A percentile compares a stretch with the other conserved stretches of the same genome.
Conservation (phyloP, 1,139 yeast genomes). For the Pichia sp. region DNA sequence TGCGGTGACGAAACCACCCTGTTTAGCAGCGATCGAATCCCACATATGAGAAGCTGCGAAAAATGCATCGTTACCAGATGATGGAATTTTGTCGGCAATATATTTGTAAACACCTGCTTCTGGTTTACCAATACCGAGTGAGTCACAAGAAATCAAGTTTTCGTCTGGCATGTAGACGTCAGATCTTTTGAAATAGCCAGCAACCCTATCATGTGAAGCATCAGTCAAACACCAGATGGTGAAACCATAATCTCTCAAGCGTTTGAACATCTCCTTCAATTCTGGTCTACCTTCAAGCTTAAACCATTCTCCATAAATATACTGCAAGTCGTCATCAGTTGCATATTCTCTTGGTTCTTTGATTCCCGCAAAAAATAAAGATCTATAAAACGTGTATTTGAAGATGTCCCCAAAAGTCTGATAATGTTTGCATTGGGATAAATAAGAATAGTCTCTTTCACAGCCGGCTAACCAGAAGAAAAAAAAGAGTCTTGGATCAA, state of each 20-base stretch:
- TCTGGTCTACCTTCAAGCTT: conserved; percentile 26
- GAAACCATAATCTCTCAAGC: conserved; percentile 28
- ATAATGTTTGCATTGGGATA: conserved; percentile 24
- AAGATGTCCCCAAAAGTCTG: conserved; percentile 24
- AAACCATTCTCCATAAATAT: conserved; percentile 22
- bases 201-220: conserved; percentile 26
- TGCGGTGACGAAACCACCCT: conserved; percentile 29
- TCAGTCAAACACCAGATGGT: conserved; percentile 29
- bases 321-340: conserved; percentile 24
- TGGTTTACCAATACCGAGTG: conserved; percentile 28
- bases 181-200: conserved; percentile 24
- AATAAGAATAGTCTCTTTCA: conserved; percentile 28
- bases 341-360: conserved; percentile 25
- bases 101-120: conserved; percentile 25
- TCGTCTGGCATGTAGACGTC: conserved; percentile 25
- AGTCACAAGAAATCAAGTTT: conserved; percentile 27
- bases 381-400: conserved; percentile 25
- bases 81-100: conserved; percentile 29
- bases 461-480: conserved; percentile 28
- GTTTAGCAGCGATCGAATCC: conserved; percentile 28
- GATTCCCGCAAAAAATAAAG: conserved; percentile 25
- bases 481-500: conserved; percentile 24
- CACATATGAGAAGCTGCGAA: conserved; percentile 30
- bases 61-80: conserved; percentile 23
- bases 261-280: conserved; percentile 23